A percentile compares a stretch with the other conserved stretches of the same genome.
phyloP scores from a whole-genome alignment of 1,284 basidiomycete species.

The Somion occarium region DNA sequence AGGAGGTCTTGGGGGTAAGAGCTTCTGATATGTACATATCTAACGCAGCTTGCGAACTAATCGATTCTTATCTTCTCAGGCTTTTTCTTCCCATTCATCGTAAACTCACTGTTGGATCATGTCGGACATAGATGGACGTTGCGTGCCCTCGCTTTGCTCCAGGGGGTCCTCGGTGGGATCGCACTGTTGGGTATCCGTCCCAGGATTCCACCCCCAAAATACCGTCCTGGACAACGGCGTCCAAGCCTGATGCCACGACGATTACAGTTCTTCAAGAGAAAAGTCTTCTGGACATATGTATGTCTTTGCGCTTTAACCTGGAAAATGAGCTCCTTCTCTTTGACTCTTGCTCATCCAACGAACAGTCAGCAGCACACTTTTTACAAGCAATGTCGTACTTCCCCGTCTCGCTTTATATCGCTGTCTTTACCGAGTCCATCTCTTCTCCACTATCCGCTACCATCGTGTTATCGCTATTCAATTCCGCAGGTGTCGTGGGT shows the following conservation, averaged over 20 bases:
- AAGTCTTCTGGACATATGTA: constrained; percentile 19
- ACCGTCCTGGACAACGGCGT: not conserved
- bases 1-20: constrained; percentile 22
- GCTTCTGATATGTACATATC: not conserved
- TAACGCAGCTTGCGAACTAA: not conserved
- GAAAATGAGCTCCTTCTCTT: no score
- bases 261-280: constrained; percentile 17
- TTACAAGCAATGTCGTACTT: constrained; percentile 26
- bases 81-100: constrained; percentile 5
- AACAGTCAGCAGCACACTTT: constrained; percentile 18
- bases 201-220: constrained; percentile 1
- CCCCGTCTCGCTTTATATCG: constrained; percentile 28
- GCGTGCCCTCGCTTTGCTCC: not conserved
- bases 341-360: no score
- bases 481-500: constrained; percentile 22
- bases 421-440: constrained; percentile 22
- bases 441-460: constrained; percentile 21
- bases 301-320: not conserved
- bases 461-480: constrained; percentile 24
- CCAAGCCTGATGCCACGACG: constrained; percentile 10
- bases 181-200: not conserved
- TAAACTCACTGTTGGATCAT: not conserved
- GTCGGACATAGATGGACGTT: constrained; percentile 1
- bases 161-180: not conserved
- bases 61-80: constrained; percentile 1